These are phyloP conservation scores for Helminthosporium solani DNA, from an alignment of 2,329 filamentous ascomycete genomes.

Conservation along the genomic window DNA sequence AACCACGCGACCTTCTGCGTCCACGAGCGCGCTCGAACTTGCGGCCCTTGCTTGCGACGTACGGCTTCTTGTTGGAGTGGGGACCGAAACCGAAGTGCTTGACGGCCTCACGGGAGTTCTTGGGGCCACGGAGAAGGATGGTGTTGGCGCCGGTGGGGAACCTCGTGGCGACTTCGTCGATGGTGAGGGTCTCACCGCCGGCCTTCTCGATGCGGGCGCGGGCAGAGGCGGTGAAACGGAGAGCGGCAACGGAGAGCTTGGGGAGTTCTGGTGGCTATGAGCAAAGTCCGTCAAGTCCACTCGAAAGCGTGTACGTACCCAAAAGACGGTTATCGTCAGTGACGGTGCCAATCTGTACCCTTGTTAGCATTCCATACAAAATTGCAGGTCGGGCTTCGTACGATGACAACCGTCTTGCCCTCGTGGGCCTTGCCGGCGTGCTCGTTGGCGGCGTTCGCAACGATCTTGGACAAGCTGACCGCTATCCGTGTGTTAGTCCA, in stretches of 20 bases:
- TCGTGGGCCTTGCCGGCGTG: constrained; percentile 57
- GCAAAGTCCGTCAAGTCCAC: not conserved
- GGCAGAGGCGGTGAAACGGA: constrained; percentile 95
- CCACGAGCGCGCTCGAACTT: constrained; percentile 99
- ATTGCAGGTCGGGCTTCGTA: constrained; percentile 15
- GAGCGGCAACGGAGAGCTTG: constrained; percentile 90
- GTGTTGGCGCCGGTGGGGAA: constrained; percentile 97
- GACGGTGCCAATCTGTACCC: constrained; percentile 70
- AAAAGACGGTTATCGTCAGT: constrained; percentile 87
- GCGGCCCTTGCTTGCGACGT: constrained; percentile 96
- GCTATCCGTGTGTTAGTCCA: constrained; percentile 43
- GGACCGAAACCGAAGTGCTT: constrained; percentile 99
- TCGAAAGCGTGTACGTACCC: not conserved
- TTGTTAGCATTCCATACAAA: constrained; percentile 13
- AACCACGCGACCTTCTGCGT: constrained; percentile 95
- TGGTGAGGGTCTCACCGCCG: constrained; percentile 90
- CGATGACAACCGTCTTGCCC: constrained; percentile 85
- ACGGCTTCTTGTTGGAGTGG: constrained; percentile 98
- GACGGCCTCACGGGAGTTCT: constrained; percentile 95
- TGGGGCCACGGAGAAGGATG: constrained; percentile 92
- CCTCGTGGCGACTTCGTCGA: constrained; percentile 95
- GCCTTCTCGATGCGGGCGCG: constrained; percentile 90
- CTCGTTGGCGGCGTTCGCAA: constrained; percentile 58
- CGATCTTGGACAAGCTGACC: constrained; percentile 90
- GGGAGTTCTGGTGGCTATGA: constrained; percentile 72